Evolutionary conservation across 306 rosid genomes (phyloP).

Genomic region (Inga laurina): DNA sequence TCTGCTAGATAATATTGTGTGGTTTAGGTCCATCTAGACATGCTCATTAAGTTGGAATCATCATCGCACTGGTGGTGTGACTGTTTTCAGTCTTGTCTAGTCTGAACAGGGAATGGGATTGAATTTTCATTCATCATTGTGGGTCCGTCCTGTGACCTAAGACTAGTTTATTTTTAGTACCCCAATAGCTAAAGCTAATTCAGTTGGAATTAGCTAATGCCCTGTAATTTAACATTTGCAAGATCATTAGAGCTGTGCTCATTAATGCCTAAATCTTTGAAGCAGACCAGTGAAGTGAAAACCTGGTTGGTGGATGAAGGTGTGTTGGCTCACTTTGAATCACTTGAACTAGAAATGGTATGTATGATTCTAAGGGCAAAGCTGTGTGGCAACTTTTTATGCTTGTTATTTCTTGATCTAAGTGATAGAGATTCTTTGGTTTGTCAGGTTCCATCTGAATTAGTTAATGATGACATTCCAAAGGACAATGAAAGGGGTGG

Average conservation of each 20-base stretch:
- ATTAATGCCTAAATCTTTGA: slow-evolving; percentile 36
- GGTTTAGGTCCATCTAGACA: slow-evolving; percentile 20
- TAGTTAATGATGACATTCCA: slow-evolving; percentile 52
- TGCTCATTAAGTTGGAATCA: slow-evolving; percentile 15
- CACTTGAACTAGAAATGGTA: slow-evolving; percentile 84
- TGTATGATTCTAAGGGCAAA: slow-evolving; percentile 29
- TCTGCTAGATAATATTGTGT: slow-evolving; percentile 5
- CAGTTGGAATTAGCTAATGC: background rate
- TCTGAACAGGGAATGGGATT: slow-evolving; percentile 12
- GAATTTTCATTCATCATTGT: slow-evolving; percentile 22
- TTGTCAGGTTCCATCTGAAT: slow-evolving; percentile 56
- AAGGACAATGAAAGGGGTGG: slow-evolving; percentile 63
- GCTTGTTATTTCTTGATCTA: background rate
- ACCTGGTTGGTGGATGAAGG: slow-evolving; percentile 82
- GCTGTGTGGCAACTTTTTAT: slow-evolving; percentile 33
- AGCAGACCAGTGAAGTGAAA: slow-evolving; percentile 58
- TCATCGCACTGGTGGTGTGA: slow-evolving; percentile 25
- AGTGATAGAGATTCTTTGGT: slow-evolving; percentile 26
- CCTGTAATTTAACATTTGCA: slow-evolving; percentile 7
- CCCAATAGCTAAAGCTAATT: background rate
- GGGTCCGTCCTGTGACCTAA: background rate
- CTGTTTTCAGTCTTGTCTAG: slow-evolving; percentile 3
- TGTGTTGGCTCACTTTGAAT: slow-evolving; percentile 77
- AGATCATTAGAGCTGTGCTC: slow-evolving; percentile 21
- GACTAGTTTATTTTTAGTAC: background rate